Evolutionary conservation across 2,329 filamentous ascomycete genomes (phyloP), one percentile per base, ranked within the genome.

Genomic region (Venturia pyrina): DNA sequence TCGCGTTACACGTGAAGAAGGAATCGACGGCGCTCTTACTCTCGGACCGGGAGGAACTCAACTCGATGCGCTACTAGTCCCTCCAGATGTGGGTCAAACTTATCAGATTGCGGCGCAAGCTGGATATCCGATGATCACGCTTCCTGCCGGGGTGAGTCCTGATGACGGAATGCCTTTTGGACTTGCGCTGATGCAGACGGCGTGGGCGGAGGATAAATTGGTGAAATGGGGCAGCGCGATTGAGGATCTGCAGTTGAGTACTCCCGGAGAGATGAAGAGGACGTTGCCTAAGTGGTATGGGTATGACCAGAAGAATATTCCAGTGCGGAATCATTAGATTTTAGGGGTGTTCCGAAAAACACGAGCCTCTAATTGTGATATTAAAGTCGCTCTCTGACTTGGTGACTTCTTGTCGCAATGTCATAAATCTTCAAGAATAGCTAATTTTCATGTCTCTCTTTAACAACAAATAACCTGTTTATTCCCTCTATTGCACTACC

Each of bases 51-150:
- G 77, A 4, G 60, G 60, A 17, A 43, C 37, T n/a, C 72, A 74
- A 2, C 69, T 75, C 24, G 81, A 85, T 66, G 89, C 83, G 1
- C 78, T 92, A 1, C 43, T 66, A 8, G 64, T 53, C 4, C 63
- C 53, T 28, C 32, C 53, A 41, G 48, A 57, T 11, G 48, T 44
- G n/a, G 63, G 48, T 10, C 41, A 57, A 24, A 43, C 63, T 0
- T 65, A 60, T 41, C 59, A 62, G 56, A 83, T 90, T 67, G 86
- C 88, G 0, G 89, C 89, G 0, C 88, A 91, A 75, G 89, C 89
- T 8, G 88, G 89, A 0, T 92, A 91, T 71, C 89, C 89, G 0
- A 81, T 89, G 72, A 80, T 91, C 63, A 90, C 88, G 0, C 72
- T 92, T 0, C 89, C 89, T 0, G 86, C 82, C 0, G 86, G 86